These are phyloP conservation scores for Beauveria brongniartii DNA, from an alignment of 2,329 filamentous ascomycete genomes.

Conservation along the genomic window DNA sequence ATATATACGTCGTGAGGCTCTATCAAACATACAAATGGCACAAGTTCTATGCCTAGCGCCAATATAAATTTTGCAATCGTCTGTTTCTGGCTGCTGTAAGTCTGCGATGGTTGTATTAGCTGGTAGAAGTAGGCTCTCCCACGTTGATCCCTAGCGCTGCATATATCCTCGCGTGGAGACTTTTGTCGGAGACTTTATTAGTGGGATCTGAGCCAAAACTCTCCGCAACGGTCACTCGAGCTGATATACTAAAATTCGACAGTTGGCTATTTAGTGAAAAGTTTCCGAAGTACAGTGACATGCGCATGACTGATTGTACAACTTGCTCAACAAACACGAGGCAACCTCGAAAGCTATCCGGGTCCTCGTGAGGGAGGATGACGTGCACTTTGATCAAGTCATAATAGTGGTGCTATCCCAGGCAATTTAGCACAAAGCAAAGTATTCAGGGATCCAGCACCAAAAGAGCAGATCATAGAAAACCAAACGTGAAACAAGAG, in stretches of 20 bases:
- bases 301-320: neutral
- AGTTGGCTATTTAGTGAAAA: neutral
- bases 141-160: neutral
- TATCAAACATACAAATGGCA: no score
- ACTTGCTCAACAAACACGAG: neutral
- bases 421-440: no score
- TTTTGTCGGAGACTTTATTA: constrained; percentile 5
- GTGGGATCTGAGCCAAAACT: neutral
- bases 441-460: no score
- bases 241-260: neutral
- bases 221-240: neutral
- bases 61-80: neutral
- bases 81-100: neutral
- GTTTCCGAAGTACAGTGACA: neutral
- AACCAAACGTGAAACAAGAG: no score
- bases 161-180: constrained; percentile 5
- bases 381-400: neutral
- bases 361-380: neutral
- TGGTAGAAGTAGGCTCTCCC: neutral
- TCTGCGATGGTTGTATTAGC: neutral
- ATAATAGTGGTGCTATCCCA: neutral
- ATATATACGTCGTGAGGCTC: no score
- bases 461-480: no score
- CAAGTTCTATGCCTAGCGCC: no score
- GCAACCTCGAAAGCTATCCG: neutral